Evolutionary conservation across 345 rosid genomes (phyloP).

Genomic region (Lumnitzera racemosa): DNA sequence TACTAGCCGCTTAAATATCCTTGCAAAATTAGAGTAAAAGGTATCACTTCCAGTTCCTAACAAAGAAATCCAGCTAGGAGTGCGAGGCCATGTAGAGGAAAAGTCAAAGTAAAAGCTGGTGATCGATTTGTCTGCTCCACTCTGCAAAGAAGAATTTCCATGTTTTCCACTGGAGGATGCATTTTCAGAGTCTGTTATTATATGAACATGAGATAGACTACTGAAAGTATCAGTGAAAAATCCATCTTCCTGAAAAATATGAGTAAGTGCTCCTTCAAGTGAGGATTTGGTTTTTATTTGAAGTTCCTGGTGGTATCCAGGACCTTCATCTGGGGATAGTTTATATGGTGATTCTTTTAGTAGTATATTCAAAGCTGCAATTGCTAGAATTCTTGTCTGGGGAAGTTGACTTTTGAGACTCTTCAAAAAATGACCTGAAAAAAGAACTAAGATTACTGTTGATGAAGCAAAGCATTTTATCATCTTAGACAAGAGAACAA

Average conservation of each 20-base stretch:
- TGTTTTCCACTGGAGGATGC: constrained; percentile 74
- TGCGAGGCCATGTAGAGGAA: constrained; percentile 97
- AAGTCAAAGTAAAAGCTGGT: constrained; percentile 94
- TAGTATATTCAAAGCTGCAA: constrained; percentile 85
- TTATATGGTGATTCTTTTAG: constrained; percentile 94
- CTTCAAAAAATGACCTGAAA: constrained; percentile 89
- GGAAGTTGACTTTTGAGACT: constrained; percentile 97
- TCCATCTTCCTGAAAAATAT: constrained; percentile 83
- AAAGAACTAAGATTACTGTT: constrained; percentile 8
- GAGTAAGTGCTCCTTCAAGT: constrained; percentile 71
- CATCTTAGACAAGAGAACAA: too few species aligned
- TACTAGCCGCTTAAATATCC: constrained; percentile 83
- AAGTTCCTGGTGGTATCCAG: constrained; percentile 17
- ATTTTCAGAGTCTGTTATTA: constrained; percentile 64
- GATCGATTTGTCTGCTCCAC: constrained; percentile 85
- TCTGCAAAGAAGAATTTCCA: constrained; percentile 80
- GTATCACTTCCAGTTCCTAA: constrained; percentile 85
- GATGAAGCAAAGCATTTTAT: not conserved
- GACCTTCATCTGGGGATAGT: constrained; percentile 40
- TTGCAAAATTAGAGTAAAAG: constrained; percentile 85
- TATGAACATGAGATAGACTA: constrained; percentile 93
- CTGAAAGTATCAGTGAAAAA: constrained; percentile 80
- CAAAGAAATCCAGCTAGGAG: constrained; percentile 96
- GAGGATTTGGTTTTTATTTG: constrained; percentile 48
- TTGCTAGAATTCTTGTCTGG: constrained; percentile 96